These are phyloP conservation scores for Pythium guiyangense DNA, from an alignment of 352 stramenopile genomes.

Conservation along the genomic window DNA sequence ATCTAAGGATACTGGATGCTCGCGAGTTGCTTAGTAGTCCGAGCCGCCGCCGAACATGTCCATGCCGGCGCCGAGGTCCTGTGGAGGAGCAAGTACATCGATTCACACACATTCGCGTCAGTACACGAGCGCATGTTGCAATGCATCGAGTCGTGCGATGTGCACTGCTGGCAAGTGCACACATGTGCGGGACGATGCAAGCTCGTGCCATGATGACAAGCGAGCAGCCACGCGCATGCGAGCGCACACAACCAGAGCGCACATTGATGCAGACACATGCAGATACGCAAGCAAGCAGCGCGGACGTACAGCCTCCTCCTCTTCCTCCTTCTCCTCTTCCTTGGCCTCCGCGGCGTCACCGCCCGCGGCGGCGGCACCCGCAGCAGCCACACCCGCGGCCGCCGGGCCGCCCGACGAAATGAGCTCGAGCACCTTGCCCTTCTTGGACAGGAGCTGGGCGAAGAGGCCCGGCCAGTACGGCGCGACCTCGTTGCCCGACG, in stretches of 20 bases:
- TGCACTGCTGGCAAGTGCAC: background rate
- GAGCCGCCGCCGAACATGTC: conserved; percentile 83
- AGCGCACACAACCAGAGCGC: background rate
- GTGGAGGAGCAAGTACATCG: background rate
- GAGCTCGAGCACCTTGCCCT: conserved; percentile 72
- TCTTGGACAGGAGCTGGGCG: conserved; percentile 63
- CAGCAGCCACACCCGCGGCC: conserved; percentile 29
- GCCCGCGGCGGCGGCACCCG: conserved; percentile 29
- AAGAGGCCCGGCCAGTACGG: conserved; percentile 83
- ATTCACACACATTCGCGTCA: background rate
- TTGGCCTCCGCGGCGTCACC: conserved; percentile 26
- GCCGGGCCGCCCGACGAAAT: conserved; percentile 66
- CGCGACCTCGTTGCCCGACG: conserved; percentile 83
- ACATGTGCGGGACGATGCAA: background rate
- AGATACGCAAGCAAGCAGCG: background rate
- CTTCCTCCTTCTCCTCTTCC: conserved; percentile 54
- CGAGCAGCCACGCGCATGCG: too few relatives aligned
- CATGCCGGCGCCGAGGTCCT: conserved; percentile 70
- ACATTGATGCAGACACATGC: too few relatives aligned
- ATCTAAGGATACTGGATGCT: conserved; percentile 15
- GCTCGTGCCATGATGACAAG: background rate
- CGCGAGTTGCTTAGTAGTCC: conserved; percentile 62
- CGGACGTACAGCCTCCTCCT: conserved; percentile 61
- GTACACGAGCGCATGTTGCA: background rate
- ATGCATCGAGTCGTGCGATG: background rate